These are phyloP conservation scores for Leptodontidium sp. DNA, from an alignment of 2,329 filamentous ascomycete genomes.

Conservation along the genomic window DNA sequence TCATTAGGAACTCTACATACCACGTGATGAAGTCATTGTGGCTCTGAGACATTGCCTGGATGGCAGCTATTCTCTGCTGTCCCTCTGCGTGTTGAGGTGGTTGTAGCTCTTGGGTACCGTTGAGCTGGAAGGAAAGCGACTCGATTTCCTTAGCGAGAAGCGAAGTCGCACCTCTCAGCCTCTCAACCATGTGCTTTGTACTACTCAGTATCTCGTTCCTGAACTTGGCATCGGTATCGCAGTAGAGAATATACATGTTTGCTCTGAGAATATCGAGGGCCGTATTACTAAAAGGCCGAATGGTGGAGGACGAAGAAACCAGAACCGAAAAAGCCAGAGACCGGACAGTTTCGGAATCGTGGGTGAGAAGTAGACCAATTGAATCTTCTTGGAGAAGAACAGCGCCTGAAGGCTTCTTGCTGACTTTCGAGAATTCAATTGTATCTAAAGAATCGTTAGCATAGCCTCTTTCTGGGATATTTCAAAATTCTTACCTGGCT, in stretches of 20 bases:
- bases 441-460: slow-evolving; percentile 30
- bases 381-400: slow-evolving; percentile 52
- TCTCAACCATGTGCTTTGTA: slow-evolving; percentile 78
- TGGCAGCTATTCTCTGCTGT: slow-evolving; percentile 25
- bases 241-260: slow-evolving; percentile 76
- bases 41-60: slow-evolving; percentile 45
- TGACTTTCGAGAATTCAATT: slow-evolving; percentile 49
- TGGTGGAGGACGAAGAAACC: slow-evolving; percentile 77
- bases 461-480: slow-evolving; percentile 1
- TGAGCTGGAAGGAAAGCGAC: slow-evolving; percentile 30
- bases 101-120: slow-evolving; percentile 2
- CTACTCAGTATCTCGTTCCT: slow-evolving; percentile 81
- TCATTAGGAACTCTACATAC: slow-evolving; percentile 76
- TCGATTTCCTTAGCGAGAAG: slow-evolving; percentile 56
- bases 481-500: slow-evolving; percentile 60
- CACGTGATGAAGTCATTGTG: slow-evolving; percentile 74
- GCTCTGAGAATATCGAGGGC: slow-evolving; percentile 69
- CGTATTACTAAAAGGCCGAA: slow-evolving; percentile 71
- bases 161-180: slow-evolving; percentile 73
- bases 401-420: slow-evolving; percentile 45
- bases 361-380: slow-evolving; percentile 61
- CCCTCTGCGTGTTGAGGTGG: slow-evolving; percentile 36
- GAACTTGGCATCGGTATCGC: slow-evolving; percentile 86
- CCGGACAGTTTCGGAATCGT: slow-evolving; percentile 70
- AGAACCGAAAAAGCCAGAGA: slow-evolving; percentile 84